Evolutionary conservation across 257 asterid species (phyloP).

Genomic region (Nyctanthes arbortristis): DNA sequence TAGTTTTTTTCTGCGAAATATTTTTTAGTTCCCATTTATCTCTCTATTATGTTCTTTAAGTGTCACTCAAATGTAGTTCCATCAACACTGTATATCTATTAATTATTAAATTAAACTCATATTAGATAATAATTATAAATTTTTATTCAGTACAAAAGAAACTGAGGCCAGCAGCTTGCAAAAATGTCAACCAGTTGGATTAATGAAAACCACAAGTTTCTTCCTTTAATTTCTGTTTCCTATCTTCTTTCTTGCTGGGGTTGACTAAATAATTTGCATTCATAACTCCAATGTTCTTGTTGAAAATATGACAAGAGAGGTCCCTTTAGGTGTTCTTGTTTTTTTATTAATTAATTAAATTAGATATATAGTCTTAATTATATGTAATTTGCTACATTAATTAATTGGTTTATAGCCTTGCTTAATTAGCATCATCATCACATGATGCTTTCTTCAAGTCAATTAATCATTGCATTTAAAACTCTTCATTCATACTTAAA

Average conservation of each 20-base stretch:
- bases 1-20: neutral
- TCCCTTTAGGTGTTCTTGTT: neutral
- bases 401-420: neutral
- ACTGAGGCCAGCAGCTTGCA: conserved; percentile 1
- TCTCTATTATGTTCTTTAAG: too few relatives aligned
- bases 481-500: neutral
- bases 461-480: neutral
- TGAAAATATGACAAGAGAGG: neutral
- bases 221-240: too few relatives aligned
- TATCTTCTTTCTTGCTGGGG: too few relatives aligned
- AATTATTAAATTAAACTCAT: too few relatives aligned
- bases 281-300: too few relatives aligned
- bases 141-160: neutral
- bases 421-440: conserved; percentile 1
- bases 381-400: neutral
- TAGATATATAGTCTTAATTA: neutral
- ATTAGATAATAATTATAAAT: too few relatives aligned
- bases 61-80: too few relatives aligned
- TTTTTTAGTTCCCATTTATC: conserved; percentile 4
- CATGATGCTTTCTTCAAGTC: neutral
- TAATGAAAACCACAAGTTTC: neutral
- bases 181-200: conserved; percentile 6
- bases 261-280: neutral
- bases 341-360: neutral
- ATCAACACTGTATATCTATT: too few relatives aligned